A percentile compares a stretch with the other conserved stretches of the same genome.
These are phyloP conservation scores for Solanum sparsipilum DNA, from an alignment of 257 asterid genomes.

Conservation along the genomic window DNA sequence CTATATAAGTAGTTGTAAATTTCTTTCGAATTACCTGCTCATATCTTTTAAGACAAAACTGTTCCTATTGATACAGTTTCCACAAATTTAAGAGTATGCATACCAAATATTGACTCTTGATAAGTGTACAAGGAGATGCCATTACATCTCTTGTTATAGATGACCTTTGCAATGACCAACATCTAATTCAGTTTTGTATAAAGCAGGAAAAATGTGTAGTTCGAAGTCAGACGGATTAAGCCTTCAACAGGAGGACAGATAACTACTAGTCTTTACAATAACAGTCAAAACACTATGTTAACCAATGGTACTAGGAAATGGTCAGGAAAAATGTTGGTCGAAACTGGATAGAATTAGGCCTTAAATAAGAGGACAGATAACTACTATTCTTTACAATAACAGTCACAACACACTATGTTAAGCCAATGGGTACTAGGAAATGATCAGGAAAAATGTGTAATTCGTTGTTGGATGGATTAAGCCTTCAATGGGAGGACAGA, in stretches of 20 bases:
- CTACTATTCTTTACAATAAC: background rate
- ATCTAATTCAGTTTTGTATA: background rate
- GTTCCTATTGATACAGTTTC: background rate
- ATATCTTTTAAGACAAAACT: background rate
- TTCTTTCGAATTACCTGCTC: background rate
- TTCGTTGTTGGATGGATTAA: background rate
- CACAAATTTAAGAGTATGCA: background rate
- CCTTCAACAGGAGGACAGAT: background rate
- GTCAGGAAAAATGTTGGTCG: background rate
- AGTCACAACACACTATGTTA: background rate
- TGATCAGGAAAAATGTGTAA: background rate
- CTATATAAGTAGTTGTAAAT: background rate
- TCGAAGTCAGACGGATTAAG: background rate
- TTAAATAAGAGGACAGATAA: background rate
- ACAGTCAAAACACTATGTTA: background rate
- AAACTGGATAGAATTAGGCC: background rate
- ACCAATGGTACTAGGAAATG: background rate
- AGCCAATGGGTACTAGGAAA: background rate
- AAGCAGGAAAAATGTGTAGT: background rate
- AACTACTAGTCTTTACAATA: background rate
- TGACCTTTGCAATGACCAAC: background rate
- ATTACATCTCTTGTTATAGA: background rate
- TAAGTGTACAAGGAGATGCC: background rate
- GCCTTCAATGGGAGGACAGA: background rate
- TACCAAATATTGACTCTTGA: background rate